A percentile compares a stretch with the other conserved stretches of the same genome.
phyloP scores from a whole-genome alignment of 495 filamentous ascomycete species.

The Trypethelium eluteriae region DNA sequence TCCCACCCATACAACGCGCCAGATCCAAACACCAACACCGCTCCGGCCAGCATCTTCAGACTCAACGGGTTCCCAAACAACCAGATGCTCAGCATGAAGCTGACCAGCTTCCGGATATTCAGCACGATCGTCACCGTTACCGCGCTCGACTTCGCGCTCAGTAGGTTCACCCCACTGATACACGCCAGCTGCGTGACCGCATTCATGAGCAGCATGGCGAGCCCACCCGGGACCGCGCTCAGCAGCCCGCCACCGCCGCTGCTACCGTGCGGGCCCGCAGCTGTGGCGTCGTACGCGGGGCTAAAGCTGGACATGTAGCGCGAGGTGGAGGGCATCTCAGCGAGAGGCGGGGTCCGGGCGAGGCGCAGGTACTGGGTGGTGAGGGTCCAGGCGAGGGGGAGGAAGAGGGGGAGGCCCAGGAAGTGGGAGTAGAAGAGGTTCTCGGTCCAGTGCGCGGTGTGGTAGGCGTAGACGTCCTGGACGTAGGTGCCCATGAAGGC shows the following conservation, averaged over 20 bases:
- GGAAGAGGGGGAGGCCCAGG: conserved; percentile 63
- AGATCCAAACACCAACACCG: conserved; percentile 75
- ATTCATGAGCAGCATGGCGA: conserved; percentile 68
- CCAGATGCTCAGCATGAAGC: conserved; percentile 81
- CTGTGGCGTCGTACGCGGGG: background rate
- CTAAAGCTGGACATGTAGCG: conserved; percentile 6
- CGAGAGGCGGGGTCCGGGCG: conserved; percentile 41
- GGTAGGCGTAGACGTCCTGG: conserved; percentile 73
- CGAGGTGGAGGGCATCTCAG: conserved; percentile 12
- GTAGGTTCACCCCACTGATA: conserved; percentile 87
- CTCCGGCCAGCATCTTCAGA: conserved; percentile 67
- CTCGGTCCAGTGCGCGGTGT: conserved; percentile 90
- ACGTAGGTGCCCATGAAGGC: conserved; percentile 94
- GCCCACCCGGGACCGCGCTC: conserved; percentile 56
- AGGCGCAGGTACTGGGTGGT: conserved; percentile 43
- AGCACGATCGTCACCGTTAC: conserved; percentile 92
- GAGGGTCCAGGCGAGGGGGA: conserved; percentile 43
- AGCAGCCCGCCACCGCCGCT: conserved; percentile 27
- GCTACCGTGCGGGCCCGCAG: too few relatives aligned
- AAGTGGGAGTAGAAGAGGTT: conserved; percentile 90
- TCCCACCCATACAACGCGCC: conserved; percentile 86
- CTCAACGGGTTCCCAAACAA: conserved; percentile 81
- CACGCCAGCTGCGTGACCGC: conserved; percentile 88
- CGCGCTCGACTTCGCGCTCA: conserved; percentile 77
- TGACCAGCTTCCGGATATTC: conserved; percentile 91